Evolutionary conservation across 345 rosid species (phyloP).

Genomic region (Moricandia moricandioides): DNA sequence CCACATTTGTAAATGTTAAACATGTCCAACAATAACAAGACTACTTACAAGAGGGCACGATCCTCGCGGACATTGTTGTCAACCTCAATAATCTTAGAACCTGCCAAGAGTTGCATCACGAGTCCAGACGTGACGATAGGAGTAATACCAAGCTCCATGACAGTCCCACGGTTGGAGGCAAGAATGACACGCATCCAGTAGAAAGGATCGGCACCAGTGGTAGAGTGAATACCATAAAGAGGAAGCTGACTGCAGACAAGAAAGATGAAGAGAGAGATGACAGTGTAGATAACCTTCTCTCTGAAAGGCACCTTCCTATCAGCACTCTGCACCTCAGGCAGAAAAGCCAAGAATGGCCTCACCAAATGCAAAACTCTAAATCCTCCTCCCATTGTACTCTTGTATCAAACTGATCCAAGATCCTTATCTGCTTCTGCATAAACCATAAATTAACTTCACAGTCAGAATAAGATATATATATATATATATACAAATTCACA

Average conservation of each 20-base stretch:
- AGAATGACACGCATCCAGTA: conserved; percentile 84
- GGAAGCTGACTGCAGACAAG: conserved; percentile 77
- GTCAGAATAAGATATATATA: too few relatives aligned
- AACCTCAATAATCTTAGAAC: conserved; percentile 70
- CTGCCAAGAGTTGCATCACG: conserved; percentile 72
- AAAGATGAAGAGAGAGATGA: conserved; percentile 61
- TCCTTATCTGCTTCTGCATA: neutral
- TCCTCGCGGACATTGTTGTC: conserved; percentile 75
- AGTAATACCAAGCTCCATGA: conserved; percentile 75
- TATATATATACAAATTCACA: neutral
- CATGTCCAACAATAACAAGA: neutral
- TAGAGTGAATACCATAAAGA: conserved; percentile 68
- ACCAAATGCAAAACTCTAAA: conserved; percentile 66
- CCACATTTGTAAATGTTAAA: too few relatives aligned
- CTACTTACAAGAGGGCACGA: conserved; percentile 60
- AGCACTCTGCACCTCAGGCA: conserved; percentile 68
- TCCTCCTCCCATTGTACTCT: conserved; percentile 59
- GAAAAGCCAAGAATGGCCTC: conserved; percentile 57
- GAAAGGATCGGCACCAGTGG: conserved; percentile 67
- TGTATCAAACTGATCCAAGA: neutral
- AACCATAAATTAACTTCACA: neutral
- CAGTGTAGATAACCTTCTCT: conserved; percentile 62
- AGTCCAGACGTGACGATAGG: conserved; percentile 75
- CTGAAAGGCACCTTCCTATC: conserved; percentile 67
- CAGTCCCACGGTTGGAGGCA: conserved; percentile 73